These are phyloP conservation scores for Salvia rosmarinus DNA, from an alignment of 257 asterid species.

Conservation along the genomic window DNA sequence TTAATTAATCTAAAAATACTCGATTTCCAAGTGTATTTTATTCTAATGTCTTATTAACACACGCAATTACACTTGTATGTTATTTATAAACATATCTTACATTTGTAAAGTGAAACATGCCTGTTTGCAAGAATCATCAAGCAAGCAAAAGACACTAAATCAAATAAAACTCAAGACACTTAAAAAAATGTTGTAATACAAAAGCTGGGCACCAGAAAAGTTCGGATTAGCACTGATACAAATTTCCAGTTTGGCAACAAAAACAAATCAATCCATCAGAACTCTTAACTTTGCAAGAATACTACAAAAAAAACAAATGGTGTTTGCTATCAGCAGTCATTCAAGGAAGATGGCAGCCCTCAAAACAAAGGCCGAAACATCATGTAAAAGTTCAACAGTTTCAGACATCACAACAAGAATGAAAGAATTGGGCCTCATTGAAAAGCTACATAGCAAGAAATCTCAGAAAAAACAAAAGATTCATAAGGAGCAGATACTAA, in stretches of 20 bases:
- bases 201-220: too few species aligned
- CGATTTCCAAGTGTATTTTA: too few species aligned
- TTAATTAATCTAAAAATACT: too few species aligned
- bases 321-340: neutral
- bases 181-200: too few species aligned
- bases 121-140: too few species aligned
- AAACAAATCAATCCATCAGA: conserved; percentile 30
- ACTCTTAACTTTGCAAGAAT: neutral
- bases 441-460: neutral
- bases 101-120: too few species aligned
- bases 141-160: too few species aligned
- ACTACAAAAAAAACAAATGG: neutral
- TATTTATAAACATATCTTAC: too few species aligned
- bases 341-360: neutral
- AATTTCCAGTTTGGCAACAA: neutral
- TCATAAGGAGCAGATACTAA: conserved; percentile 5
- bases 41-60: too few species aligned
- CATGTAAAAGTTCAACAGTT: conserved; percentile 15
- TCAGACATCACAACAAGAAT: conserved; percentile 44
- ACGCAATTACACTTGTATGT: too few species aligned
- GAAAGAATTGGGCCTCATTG: conserved; percentile 42
- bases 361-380: conserved; percentile 18
- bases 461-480: conserved; percentile 3
- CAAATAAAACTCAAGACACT: too few species aligned
- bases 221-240: neutral